Evolutionary conservation across 78 protist species (phyloP), one percentile per base, ranked within the genome.

Genomic region (Salpingoeca rosetta): DNA sequence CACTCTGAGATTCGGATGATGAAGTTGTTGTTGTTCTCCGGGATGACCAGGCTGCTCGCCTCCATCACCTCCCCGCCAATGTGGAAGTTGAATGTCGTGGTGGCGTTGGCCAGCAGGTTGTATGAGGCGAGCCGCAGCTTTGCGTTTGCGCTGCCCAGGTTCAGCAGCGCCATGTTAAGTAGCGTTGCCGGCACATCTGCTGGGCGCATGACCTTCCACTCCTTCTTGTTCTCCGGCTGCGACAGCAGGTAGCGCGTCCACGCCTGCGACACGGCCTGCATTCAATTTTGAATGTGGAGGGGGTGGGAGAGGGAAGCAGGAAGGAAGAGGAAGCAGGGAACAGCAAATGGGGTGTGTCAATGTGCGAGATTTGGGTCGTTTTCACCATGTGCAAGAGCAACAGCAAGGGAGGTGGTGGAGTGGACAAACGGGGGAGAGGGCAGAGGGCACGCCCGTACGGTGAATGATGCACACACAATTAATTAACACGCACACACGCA

Each of bases 161-260:
- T 91, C 44, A 91, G 89, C 35, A 91, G 83, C 26, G 92, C 94
- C 56, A 91, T 91, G 86, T 91, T 91, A n/a, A 91, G 78, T 3
- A 91, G 37, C 22, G 91, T 91, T 72, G 92, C 94, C 39, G 94
- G 94, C 37, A 91, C 90, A 76, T 89, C 91, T 35, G 82, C 81
- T 27, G 94, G 94, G 37, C 91, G 86, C 80, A 90, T 84, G 3
- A 74, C 56, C 72, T 84, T 84, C 45, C 44, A 77, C 27, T 79
- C 42, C 22, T 84, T 24, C 51, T 73, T 65, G 45, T 39, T 41
- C 35, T 89, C 88, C 24, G 87, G 92, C 51, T 90, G 76, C 28
- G 85, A 73, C 45, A 82, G 39, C 76, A 72, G 45, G 88, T 25
- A 1, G 43, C 79, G 79, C 25, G 41, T 0, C 24, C 37, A 41